A percentile compares a stretch with the other conserved stretches of the same genome.
phyloP scores from a whole-genome alignment of 1,284 basidiomycete genomes.

The Malassezia psittaci region DNA sequence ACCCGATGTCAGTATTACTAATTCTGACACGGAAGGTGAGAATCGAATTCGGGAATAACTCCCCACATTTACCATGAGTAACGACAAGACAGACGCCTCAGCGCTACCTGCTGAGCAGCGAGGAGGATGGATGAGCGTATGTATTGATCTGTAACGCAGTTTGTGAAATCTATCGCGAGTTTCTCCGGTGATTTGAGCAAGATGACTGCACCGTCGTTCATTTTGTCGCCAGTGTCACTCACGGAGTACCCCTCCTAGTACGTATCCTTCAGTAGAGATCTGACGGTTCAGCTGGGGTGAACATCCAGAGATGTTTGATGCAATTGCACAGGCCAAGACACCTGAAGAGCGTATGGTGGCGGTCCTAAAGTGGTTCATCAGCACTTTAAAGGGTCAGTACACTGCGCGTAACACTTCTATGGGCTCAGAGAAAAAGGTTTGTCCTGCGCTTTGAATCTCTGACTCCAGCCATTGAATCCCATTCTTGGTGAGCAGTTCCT shows the following conservation, averaged over 20 bases:
- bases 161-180: conserved; percentile 43
- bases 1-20: conserved; percentile 1
- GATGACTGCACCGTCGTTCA: conserved; percentile 71
- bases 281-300: conserved; percentile 35
- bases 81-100: neutral
- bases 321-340: conserved; percentile 32
- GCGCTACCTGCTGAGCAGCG: conserved; percentile 11
- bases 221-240: conserved; percentile 49
- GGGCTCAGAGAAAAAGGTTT: conserved; percentile 83
- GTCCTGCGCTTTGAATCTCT: conserved; percentile 35
- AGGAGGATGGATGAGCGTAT: conserved; percentile 14
- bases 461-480: conserved; percentile 69
- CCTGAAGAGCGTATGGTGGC: conserved; percentile 45
- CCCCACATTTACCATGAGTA: conserved; percentile 1
- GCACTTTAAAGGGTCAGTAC: conserved; percentile 84
- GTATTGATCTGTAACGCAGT: conserved; percentile 15
- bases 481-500: conserved; percentile 84
- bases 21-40: neutral
- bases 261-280: neutral
- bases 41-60: neutral
- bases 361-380: conserved; percentile 46
- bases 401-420: conserved; percentile 53
- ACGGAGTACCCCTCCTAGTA: conserved; percentile 44
- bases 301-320: conserved; percentile 38
- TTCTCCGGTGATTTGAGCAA: conserved; percentile 72